A percentile compares a stretch with the other conserved stretches of the same genome.
phyloP scores from a whole-genome alignment of 768 basidiomycete species.

The Rhizopogon salebrosus region DNA sequence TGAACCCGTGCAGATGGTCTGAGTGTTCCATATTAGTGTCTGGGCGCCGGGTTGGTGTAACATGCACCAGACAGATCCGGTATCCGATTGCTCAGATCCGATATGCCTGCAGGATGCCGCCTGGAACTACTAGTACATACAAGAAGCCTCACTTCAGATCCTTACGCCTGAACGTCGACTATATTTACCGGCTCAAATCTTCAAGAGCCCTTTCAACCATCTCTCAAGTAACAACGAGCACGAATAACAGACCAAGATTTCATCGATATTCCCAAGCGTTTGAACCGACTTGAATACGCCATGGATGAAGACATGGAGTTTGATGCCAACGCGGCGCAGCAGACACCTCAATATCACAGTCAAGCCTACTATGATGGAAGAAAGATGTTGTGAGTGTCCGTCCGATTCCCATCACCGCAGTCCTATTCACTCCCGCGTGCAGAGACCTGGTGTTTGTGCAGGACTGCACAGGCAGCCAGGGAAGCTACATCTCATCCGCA shows the following conservation, averaged over 20 bases:
- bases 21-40: background rate
- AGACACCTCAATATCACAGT: slow-evolving; percentile 26
- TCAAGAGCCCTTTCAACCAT: background rate
- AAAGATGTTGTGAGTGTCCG: slow-evolving; percentile 68
- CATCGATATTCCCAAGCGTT: background rate
- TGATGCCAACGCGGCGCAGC: slow-evolving; percentile 35
- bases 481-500: slow-evolving; percentile 87
- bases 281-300: slow-evolving; percentile 12
- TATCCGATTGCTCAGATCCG: slow-evolving; percentile 31
- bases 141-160: slow-evolving; percentile 3
- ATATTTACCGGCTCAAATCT: background rate
- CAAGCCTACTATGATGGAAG: slow-evolving; percentile 37
- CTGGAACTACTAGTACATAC: slow-evolving; percentile 15
- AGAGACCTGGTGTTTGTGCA: slow-evolving; percentile 95
- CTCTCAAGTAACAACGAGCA: background rate
- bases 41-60: slow-evolving; percentile 2
- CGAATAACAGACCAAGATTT: background rate
- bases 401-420: slow-evolving; percentile 2
- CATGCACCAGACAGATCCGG: slow-evolving; percentile 21
- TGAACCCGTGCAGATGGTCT: background rate
- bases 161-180: background rate
- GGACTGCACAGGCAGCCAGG: slow-evolving; percentile 91
- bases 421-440: slow-evolving; percentile 15
- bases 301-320: slow-evolving; percentile 86
- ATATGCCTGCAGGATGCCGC: slow-evolving; percentile 30